phyloP scores from a whole-genome alignment of 1,284 basidiomycete species.

The Cutaneotrichosporon daszewskae region DNA sequence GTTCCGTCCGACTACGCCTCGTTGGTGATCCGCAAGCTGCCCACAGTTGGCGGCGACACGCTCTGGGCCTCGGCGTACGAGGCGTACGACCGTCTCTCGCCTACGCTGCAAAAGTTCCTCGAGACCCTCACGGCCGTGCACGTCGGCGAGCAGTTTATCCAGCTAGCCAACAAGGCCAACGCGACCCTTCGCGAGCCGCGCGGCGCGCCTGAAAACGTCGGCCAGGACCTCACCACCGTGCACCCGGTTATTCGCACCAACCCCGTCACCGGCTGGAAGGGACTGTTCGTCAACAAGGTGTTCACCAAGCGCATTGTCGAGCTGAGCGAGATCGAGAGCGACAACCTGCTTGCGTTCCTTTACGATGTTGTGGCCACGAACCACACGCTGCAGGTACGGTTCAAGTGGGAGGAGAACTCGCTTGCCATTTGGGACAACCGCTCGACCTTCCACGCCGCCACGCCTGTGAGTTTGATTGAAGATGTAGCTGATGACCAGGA shows the following conservation, averaged over 20 bases:
- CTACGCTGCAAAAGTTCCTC: constrained; percentile 54
- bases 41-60: constrained; percentile 49
- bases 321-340: constrained; percentile 56
- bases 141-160: constrained; percentile 54
- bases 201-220: constrained; percentile 56
- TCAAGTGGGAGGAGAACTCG: constrained; percentile 45
- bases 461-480: too few relatives aligned
- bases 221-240: constrained; percentile 53
- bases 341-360: constrained; percentile 27
- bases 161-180: constrained; percentile 26
- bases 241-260: constrained; percentile 51
- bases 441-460: constrained; percentile 52
- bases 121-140: constrained; percentile 59
- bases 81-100: constrained; percentile 60
- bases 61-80: constrained; percentile 57
- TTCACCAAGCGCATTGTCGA: constrained; percentile 60
- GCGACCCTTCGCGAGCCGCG: constrained; percentile 1
- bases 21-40: constrained; percentile 57
- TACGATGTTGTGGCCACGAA: constrained; percentile 43
- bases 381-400: constrained; percentile 61
- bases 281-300: constrained; percentile 57
- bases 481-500: too few relatives aligned
- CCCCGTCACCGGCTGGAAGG: constrained; percentile 60
- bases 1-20: constrained; percentile 61
- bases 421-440: constrained; percentile 47